Conservation (phyloP, 768 basidiomycete species). For the Suillus subluteus region DNA sequence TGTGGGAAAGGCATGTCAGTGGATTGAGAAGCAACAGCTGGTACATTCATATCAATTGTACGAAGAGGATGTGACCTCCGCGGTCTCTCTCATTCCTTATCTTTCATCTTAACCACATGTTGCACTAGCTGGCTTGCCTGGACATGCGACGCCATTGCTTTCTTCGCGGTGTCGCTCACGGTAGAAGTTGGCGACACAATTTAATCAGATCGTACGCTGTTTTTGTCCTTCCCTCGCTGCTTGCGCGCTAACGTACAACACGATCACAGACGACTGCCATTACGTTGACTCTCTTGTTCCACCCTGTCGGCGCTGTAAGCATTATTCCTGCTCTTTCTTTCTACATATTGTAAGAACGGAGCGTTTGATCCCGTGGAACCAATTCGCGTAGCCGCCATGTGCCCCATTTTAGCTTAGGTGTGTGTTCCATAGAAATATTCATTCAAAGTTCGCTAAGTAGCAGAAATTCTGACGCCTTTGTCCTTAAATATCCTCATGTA, state of each 20-base stretch:
- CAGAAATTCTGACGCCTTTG: no score
- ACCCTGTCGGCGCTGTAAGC: slow-evolving; percentile 72
- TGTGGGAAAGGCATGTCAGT: not conserved
- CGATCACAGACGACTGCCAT: slow-evolving; percentile 68
- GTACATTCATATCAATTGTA: not conserved
- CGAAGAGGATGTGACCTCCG: not conserved
- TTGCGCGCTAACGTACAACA: not conserved
- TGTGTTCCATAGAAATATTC: no score
- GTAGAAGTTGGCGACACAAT: slow-evolving; percentile 51
- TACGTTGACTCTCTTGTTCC: slow-evolving; percentile 91
- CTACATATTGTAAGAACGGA: not conserved
- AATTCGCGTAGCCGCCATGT: no score
- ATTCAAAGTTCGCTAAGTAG: no score
- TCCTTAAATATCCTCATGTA: no score
- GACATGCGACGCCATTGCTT: slow-evolving; percentile 87
- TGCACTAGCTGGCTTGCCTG: slow-evolving; percentile 74
- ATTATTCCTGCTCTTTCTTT: not conserved
- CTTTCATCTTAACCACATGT: not conserved
- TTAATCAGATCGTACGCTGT: slow-evolving; percentile 46
- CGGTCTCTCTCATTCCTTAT: slow-evolving; percentile 3
- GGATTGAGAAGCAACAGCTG: not conserved
- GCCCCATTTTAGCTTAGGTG: no score
- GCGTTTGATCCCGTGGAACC: no score
- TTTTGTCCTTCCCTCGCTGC: not conserved
- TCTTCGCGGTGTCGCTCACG: slow-evolving; percentile 75